A percentile compares a stretch with the other conserved stretches of the same genome.
Evolutionary conservation across 805 yeast species (phyloP).

Genomic region (Candida nonsorbophila): DNA sequence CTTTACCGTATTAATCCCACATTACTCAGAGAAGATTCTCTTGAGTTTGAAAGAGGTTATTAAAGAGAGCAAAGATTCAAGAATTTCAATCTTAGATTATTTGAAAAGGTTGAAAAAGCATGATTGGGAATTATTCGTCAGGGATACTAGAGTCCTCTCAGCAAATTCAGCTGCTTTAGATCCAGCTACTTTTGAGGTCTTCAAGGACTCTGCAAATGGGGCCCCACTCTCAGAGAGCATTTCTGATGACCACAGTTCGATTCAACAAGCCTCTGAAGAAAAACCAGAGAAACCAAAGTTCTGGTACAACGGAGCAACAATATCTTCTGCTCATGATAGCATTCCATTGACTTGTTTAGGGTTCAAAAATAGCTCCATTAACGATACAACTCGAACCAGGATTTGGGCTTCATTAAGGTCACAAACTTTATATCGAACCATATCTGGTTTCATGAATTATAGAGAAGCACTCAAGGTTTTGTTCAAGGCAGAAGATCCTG

Average conservation of each 20-base stretch:
- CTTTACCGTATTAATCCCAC: slow-evolving; percentile 49
- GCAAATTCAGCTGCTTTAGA: neutral
- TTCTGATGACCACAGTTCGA: too few species aligned
- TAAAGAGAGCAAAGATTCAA: slow-evolving; percentile 40
- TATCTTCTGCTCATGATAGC: too few species aligned
- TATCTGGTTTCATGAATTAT: slow-evolving; percentile 81
- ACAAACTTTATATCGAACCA: slow-evolving; percentile 79
- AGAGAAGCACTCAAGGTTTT: slow-evolving; percentile 65
- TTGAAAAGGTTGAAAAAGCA: slow-evolving; percentile 62
- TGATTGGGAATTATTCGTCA: slow-evolving; percentile 81
- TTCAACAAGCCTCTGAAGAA: too few species aligned
- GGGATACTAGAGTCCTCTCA: slow-evolving; percentile 54
- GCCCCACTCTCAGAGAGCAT: too few species aligned
- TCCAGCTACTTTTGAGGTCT: neutral
- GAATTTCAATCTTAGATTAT: slow-evolving; percentile 67
- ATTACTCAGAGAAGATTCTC: slow-evolving; percentile 46
- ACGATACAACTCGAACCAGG: slow-evolving; percentile 64
- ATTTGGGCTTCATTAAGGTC: slow-evolving; percentile 84
- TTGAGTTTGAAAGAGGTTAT: slow-evolving; percentile 41
- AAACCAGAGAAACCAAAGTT: too few species aligned
- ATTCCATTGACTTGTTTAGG: slow-evolving; percentile 71
- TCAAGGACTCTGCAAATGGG: too few species aligned
- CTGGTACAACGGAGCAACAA: too few species aligned
- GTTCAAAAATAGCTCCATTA: slow-evolving; percentile 60
- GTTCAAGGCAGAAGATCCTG: slow-evolving; percentile 61